Evolutionary conservation across 2,329 filamentous ascomycete genomes (phyloP).

Genomic region (Myriangium duriaei): DNA sequence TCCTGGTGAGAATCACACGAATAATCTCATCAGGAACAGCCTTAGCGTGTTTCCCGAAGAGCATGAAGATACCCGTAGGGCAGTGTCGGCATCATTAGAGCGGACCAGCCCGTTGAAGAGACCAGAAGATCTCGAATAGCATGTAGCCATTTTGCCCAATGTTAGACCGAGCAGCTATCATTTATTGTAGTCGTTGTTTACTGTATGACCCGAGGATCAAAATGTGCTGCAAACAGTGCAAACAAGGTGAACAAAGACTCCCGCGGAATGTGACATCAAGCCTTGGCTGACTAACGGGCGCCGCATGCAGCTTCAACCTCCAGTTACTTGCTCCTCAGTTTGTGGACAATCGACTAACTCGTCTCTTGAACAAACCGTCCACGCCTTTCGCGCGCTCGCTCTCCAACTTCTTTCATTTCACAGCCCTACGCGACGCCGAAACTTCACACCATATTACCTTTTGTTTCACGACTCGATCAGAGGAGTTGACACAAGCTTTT

Average conservation of each 20-base stretch:
- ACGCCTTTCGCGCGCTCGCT: too few species aligned
- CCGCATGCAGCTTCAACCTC: not conserved
- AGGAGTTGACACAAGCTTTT: too few species aligned
- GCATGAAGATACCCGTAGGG: conserved; percentile 16
- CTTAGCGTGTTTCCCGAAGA: conserved; percentile 23
- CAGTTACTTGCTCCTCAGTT: too few species aligned
- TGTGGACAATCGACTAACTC: too few species aligned
- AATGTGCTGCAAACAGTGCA: not conserved
- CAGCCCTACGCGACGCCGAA: too few species aligned
- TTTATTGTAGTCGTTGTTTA: too few species aligned
- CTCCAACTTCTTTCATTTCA: too few species aligned
- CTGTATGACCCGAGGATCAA: too few species aligned
- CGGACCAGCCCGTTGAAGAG: conserved; percentile 31
- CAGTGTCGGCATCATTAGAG: conserved; percentile 13
- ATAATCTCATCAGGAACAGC: conserved; percentile 25
- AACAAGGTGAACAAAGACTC: not conserved
- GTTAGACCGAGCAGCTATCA: too few species aligned
- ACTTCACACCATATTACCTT: too few species aligned
- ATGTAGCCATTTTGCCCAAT: conserved; percentile 7
- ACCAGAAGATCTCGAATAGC: conserved; percentile 32
- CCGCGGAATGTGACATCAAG: not conserved
- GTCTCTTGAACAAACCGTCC: too few species aligned
- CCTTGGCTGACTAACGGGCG: not conserved
- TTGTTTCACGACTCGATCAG: too few species aligned
- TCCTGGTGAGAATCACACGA: conserved; percentile 17